Conservation (phyloP, 495 filamentous ascomycete genomes). For the Aspergillus sclerotioniger region DNA sequence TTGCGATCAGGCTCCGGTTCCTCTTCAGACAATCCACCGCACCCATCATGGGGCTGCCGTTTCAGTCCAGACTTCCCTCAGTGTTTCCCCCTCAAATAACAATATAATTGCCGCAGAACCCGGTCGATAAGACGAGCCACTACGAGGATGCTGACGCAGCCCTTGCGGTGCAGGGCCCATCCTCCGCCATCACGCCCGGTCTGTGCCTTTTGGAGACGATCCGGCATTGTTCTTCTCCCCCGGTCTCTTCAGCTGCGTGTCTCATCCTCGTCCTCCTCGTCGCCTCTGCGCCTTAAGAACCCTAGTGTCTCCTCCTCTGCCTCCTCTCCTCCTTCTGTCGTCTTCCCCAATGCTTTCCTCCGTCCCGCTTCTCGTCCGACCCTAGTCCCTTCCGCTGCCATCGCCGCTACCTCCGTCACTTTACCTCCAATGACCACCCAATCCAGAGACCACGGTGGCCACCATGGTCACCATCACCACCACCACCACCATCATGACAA, state of each 20-base stretch:
- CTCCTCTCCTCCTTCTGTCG: conserved; percentile 4
- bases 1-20: background rate
- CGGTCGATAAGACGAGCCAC: conserved; percentile 1
- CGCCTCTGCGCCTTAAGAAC: conserved; percentile 8
- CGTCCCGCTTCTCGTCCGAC: conserved; percentile 18
- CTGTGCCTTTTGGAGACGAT: conserved; percentile 15
- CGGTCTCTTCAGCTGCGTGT: conserved; percentile 27
- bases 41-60: conserved; percentile 1
- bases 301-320: conserved; percentile 11
- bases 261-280: conserved; percentile 11
- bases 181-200: conserved; percentile 24
- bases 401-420: conserved; percentile 8
- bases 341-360: conserved; percentile 24
- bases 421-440: conserved; percentile 38
- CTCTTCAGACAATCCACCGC: background rate
- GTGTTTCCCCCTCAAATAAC: background rate
- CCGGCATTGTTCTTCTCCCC: conserved; percentile 14
- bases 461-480: conserved; percentile 37
- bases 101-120: background rate
- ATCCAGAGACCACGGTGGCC: conserved; percentile 38
- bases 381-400: conserved; percentile 14
- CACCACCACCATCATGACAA: conserved; percentile 85
- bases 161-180: conserved; percentile 48
- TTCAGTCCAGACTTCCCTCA: background rate
- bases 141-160: conserved; percentile 47